Evolutionary conservation across 2,329 filamentous ascomycete genomes (phyloP), one percentile per base, ranked within the genome.

Genomic region (Penicillium paneum): DNA sequence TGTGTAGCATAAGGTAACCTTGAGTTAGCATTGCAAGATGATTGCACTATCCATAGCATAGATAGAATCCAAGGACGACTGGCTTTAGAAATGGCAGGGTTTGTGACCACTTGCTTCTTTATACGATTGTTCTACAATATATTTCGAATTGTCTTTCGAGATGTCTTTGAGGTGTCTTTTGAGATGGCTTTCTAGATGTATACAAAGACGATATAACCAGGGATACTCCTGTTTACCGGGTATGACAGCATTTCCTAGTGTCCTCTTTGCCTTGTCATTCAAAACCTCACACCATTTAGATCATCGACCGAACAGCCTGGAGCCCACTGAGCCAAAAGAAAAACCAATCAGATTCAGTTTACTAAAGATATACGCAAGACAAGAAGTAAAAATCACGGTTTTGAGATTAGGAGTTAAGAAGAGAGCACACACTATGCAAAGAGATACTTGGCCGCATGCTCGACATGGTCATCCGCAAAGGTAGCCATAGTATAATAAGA

Each of bases 401-500:
- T 39, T 31, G 40, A 40, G 38, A 36, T 29, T 29, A 41, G 28
- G 34, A 56, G 31, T 34, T 17, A 51, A 31, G 43, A 55, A 28
- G 49, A 55, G 43, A 53, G 55, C 60, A 75, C 75, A 62, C 77
- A 79, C 77, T 84, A 84, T 68, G 76, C 78, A 65, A 83, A 78
- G 52, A 97, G 77, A 71, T 91, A 87, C 80, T 94, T 96, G 62
- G 92, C 93, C 56, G 91, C 91, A 76, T 95, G 91, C 67, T 90
- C 87, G 63, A 97, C 83, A 75, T 99, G 94, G 65, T 97, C 92
- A 67, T 90, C 87, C 40, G 88, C 84, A 72, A 99, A 99, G 15
- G 85, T 86, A 34, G 92, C 87, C 80, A 99, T 95, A 76, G 96
- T 97, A 76, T 86, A 99, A 78, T 99, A 99, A 59, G 91, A 96